Evolutionary conservation across 2,329 filamentous ascomycete genomes (phyloP).

Genomic region (Penicillium brasilianum): DNA sequence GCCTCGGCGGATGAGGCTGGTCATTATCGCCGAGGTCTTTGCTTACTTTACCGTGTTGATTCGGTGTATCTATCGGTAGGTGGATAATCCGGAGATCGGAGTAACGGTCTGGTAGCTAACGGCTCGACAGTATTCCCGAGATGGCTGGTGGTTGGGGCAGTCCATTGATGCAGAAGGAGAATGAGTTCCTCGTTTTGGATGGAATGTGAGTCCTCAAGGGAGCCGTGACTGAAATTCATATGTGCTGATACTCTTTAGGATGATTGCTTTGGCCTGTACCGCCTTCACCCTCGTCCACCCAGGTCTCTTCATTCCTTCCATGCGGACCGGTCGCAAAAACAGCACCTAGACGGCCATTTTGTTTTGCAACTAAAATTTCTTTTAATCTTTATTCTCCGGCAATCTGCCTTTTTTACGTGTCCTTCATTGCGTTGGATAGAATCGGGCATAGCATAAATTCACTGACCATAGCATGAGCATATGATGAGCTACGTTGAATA

Average conservation of each 20-base stretch:
- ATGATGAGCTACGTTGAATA: neutral
- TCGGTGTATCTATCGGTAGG: constrained; percentile 52
- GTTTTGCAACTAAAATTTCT: neutral
- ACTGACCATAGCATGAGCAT: constrained; percentile 2
- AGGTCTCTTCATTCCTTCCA: constrained; percentile 49
- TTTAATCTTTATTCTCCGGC: neutral
- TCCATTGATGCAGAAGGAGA: constrained; percentile 53
- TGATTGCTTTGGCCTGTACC: constrained; percentile 51
- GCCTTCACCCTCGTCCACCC: constrained; percentile 52
- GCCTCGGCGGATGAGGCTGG: constrained; percentile 30
- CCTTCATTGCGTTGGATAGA: constrained; percentile 6
- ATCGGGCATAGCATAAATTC: neutral
- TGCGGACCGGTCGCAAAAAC: constrained; percentile 35
- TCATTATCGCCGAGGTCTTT: constrained; percentile 38
- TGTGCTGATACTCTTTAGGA: constrained; percentile 39
- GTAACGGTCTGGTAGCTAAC: constrained; percentile 9
- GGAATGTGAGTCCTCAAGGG: constrained; percentile 48
- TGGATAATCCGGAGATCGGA: neutral
- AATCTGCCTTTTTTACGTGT: neutral
- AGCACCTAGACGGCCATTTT: constrained; percentile 11
- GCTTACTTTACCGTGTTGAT: constrained; percentile 49
- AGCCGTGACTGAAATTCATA: neutral
- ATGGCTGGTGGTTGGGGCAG: constrained; percentile 58
- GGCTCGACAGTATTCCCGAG: constrained; percentile 49
- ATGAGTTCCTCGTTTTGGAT: constrained; percentile 55